Percentiles rank a stretch among this genome's conserved stretches.
These are phyloP conservation scores for Darksidea phi DNA, from an alignment of 495 filamentous ascomycete genomes.

Conservation along the genomic window DNA sequence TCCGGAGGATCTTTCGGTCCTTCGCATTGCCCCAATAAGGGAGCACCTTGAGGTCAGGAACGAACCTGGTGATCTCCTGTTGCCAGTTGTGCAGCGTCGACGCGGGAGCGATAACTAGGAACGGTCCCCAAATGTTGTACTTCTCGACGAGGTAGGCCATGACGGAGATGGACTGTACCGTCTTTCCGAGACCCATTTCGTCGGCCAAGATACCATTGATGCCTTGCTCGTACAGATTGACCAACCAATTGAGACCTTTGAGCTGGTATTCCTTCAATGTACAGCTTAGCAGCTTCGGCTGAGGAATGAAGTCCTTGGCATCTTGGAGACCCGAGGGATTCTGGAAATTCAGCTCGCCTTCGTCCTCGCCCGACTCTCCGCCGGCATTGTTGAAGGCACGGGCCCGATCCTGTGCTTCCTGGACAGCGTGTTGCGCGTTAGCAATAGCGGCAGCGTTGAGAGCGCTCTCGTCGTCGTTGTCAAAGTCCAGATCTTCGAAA, in stretches of 20 bases:
- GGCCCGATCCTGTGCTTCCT: slow-evolving; percentile 89
- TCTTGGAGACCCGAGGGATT: slow-evolving; percentile 93
- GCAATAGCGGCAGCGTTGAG: slow-evolving; percentile 83
- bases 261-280: slow-evolving; percentile 97
- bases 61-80: slow-evolving; percentile 93
- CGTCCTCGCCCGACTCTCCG: slow-evolving; percentile 58
- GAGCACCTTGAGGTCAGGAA: slow-evolving; percentile 87
- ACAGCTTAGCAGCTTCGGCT: slow-evolving; percentile 90
- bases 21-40: slow-evolving; percentile 96
- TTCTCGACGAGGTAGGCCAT: slow-evolving; percentile 98
- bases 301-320: slow-evolving; percentile 72
- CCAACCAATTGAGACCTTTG: slow-evolving; percentile 98
- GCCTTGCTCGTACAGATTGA: slow-evolving; percentile 97
- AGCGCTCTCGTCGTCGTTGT: slow-evolving; percentile 84
- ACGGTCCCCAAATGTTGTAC: slow-evolving; percentile 98
- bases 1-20: slow-evolving; percentile 92
- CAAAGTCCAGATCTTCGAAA: slow-evolving; percentile 93
- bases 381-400: slow-evolving; percentile 81
- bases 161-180: slow-evolving; percentile 96
- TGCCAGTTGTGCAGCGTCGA: slow-evolving; percentile 99
- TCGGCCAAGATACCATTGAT: slow-evolving; percentile 99
- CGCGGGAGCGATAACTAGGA: slow-evolving; percentile 92
- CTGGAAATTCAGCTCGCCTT: slow-evolving; percentile 99
- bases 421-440: slow-evolving; percentile 94
- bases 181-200: slow-evolving; percentile 99